Evolutionary conservation across 139 green algal species (phyloP).

Genomic region (Pleodorina starrii): DNA sequence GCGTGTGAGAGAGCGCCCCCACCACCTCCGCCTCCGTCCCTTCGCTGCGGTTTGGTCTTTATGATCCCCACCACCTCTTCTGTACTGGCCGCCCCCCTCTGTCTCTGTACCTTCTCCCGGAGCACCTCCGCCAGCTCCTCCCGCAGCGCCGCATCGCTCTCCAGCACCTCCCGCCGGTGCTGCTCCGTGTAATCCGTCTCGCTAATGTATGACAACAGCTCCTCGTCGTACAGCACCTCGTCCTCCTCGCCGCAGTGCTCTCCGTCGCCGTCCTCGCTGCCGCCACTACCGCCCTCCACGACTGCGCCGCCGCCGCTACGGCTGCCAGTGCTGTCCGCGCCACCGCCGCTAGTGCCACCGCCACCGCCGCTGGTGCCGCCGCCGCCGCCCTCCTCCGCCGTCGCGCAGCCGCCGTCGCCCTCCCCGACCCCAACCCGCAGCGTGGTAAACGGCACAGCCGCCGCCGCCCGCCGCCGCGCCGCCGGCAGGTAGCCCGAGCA

Average conservation of each 20-base stretch:
- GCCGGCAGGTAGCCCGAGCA: neutral
- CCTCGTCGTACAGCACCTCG: constrained; percentile 53
- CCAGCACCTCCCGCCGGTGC: constrained; percentile 30
- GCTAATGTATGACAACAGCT: constrained; percentile 50
- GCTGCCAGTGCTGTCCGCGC: neutral
- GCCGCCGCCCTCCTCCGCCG: neutral
- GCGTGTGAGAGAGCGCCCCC: too few relatives aligned
- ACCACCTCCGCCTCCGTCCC: too few relatives aligned
- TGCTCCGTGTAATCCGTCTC: constrained; percentile 46
- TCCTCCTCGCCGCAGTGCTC: constrained; percentile 36
- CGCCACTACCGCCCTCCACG: neutral
- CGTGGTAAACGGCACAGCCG: neutral
- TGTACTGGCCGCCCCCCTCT: too few relatives aligned
- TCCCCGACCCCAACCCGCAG: neutral
- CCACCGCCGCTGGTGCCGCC: neutral
- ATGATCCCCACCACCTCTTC: too few relatives aligned
- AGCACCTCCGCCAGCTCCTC: constrained; percentile 50
- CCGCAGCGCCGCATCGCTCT: constrained; percentile 41
- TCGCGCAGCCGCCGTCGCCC: neutral
- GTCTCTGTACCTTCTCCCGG: constrained; percentile 32
- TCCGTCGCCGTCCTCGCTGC: neutral
- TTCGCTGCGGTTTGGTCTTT: too few relatives aligned
- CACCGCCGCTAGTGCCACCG: neutral
- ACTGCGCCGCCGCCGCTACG: neutral
- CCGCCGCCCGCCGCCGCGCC: neutral